phyloP scores from a whole-genome alignment of 805 yeast species.

The Ogataea parapolymorpha region DNA sequence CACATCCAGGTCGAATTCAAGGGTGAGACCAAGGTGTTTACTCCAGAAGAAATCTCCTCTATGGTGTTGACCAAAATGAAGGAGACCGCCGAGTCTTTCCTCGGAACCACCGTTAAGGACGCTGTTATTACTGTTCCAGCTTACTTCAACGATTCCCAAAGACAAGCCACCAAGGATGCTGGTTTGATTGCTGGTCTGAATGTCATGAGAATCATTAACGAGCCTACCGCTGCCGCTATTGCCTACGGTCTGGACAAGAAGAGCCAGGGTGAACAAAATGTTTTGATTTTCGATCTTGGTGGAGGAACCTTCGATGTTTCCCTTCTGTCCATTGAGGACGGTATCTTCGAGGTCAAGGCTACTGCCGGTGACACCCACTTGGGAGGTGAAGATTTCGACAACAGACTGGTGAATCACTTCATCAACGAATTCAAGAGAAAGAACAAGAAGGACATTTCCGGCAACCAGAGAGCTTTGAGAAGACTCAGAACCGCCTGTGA shows the following conservation, averaged over 20 bases:
- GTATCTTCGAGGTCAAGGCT: slow-evolving; percentile 95
- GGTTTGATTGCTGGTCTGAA: slow-evolving; percentile 78
- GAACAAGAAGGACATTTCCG: slow-evolving; percentile 85
- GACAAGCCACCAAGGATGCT: slow-evolving; percentile 82
- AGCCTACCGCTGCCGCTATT: slow-evolving; percentile 96
- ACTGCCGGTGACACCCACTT: slow-evolving; percentile 99
- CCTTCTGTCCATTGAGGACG: slow-evolving; percentile 87
- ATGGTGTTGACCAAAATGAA: slow-evolving; percentile 81
- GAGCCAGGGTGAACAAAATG: slow-evolving; percentile 87
- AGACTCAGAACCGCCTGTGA: slow-evolving; percentile 99
- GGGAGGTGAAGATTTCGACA: slow-evolving; percentile 99
- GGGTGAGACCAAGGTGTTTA: slow-evolving; percentile 65
- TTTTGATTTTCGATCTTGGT: slow-evolving; percentile 92
- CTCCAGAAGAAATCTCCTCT: slow-evolving; percentile 74
- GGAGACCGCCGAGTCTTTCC: slow-evolving; percentile 74
- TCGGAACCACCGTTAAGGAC: slow-evolving; percentile 67
- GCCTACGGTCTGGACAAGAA: slow-evolving; percentile 83
- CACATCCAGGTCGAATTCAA: slow-evolving; percentile 65
- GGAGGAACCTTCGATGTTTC: slow-evolving; percentile 99
- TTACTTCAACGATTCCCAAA: slow-evolving; percentile 75
- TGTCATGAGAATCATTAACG: slow-evolving; percentile 74
- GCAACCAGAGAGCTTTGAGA: slow-evolving; percentile 93
- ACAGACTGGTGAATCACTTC: slow-evolving; percentile 91
- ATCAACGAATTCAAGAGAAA: slow-evolving; percentile 88
- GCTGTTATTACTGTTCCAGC: slow-evolving; percentile 81